A percentile compares a stretch with the other conserved stretches of the same genome.
Conservation (phyloP, 164 flowering plant species). For the Brasenia schreberi region DNA sequence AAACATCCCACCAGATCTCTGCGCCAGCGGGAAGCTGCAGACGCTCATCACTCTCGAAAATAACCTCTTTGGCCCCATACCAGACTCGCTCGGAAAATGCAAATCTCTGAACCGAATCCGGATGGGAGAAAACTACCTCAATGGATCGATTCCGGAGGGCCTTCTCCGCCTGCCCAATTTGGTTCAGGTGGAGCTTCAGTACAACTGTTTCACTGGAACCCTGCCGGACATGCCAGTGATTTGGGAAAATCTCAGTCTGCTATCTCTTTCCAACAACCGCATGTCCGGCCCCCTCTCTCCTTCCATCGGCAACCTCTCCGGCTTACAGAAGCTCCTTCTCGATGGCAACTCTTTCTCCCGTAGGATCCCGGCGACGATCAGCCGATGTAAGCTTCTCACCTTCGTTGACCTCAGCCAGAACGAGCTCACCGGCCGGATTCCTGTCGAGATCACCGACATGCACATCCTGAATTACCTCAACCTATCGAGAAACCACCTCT, state of each 20-base stretch:
- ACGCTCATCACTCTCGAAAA: conserved; percentile 65
- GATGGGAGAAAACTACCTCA: conserved; percentile 71
- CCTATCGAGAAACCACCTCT: conserved; percentile 67
- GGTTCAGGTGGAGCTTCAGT: conserved; percentile 68
- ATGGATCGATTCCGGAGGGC: conserved; percentile 77
- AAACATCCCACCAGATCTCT: conserved; percentile 45
- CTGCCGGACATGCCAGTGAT: conserved; percentile 35
- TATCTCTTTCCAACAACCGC: conserved; percentile 66
- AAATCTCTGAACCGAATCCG: conserved; percentile 50
- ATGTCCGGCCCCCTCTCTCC: conserved; percentile 62
- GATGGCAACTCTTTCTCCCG: conserved; percentile 84
- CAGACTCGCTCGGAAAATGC: conserved; percentile 60
- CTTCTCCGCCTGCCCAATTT: conserved; percentile 51
- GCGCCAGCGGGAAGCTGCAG: conserved; percentile 42
- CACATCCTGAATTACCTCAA: conserved; percentile 77
- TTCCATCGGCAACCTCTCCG: conserved; percentile 66
- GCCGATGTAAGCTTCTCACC: conserved; percentile 65
- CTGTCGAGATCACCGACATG: conserved; percentile 63
- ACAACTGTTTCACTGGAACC: conserved; percentile 52
- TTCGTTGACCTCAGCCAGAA: conserved; percentile 84
- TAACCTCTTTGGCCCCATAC: conserved; percentile 74
- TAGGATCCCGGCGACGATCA: conserved; percentile 57
- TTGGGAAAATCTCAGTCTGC: conserved; percentile 45
- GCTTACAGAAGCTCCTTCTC: conserved; percentile 79
- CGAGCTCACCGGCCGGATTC: conserved; percentile 68